Evolutionary conservation across 768 basidiomycete genomes (phyloP), one percentile per base, ranked within the genome.

Genomic region (Candolleomyces aberdarensis): DNA sequence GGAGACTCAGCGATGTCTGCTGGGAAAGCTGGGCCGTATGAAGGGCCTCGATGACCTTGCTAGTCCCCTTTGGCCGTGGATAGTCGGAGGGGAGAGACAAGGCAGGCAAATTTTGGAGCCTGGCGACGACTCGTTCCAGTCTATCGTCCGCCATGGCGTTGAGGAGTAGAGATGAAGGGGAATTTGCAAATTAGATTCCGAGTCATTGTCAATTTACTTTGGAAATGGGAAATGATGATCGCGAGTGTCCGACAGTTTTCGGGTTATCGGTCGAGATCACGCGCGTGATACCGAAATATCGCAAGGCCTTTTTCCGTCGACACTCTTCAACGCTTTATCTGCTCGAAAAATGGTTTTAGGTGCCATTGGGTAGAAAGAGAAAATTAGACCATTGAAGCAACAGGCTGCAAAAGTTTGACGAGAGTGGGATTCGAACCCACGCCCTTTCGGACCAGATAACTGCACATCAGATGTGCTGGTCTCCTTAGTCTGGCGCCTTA

Each of bases 21-120:
- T 86, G 82, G 43, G 92, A 84, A 53, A 98, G 83, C 62, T 88
- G 79, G 47, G 88, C 80, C 11, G 82, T 67, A 70, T 95, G 86
- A 6, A 84, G 88, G 11, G 95, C 89, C 68, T 98, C 96, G 69
- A 99, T 88, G 19, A 94, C 78, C 67, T 85, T 90, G 73, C 86
- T 83, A 17, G 84, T 75, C 17, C 83, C 86, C 6, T 87, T 79
- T 31, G 92, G 88, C 58, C 96, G 80, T 3, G 96, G 96, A 72
- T 97, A 99, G 74, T 98, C 97, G 0, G 96, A 96, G 0, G 97
- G 96, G 36, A 99, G 78, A 7, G 93, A 92, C 65, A 98, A 88
- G 4, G 91, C 88, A 1, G 97, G 96, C 2, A 96, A 74, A 69
- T 88, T 89, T 71, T 89, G 87, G 20, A 98, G 79, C 64, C 90